Percentiles rank a stretch among this genome's conserved stretches.
Conservation (phyloP, 169 alveolate genomes). For the Babesia ovis region DNA sequence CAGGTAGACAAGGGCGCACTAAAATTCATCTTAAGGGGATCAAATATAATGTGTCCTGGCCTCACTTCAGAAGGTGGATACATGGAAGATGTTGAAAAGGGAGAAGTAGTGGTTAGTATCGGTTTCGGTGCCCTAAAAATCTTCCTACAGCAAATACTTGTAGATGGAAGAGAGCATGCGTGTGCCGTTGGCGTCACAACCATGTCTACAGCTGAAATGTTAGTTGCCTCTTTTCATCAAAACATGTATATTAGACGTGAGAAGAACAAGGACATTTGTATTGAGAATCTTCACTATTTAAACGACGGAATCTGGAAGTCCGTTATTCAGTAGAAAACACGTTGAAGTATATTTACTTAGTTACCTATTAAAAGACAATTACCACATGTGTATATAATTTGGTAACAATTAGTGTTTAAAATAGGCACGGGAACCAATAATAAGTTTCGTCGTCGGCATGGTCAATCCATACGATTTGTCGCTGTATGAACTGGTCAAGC, state of each 20-base stretch:
- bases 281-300: conserved; percentile 89
- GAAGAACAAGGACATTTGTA: conserved; percentile 89
- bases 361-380: background rate
- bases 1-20: conserved; percentile 96
- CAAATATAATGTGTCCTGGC: conserved; percentile 98
- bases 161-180: conserved; percentile 91
- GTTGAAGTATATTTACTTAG: background rate
- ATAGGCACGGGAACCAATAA: conserved; percentile 51
- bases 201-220: conserved; percentile 92
- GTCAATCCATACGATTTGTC: conserved; percentile 56
- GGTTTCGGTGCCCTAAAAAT: background rate
- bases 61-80: conserved; percentile 93
- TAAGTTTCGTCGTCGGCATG: conserved; percentile 15
- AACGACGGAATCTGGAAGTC: conserved; percentile 94
- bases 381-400: background rate
- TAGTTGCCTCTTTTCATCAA: conserved; percentile 21
- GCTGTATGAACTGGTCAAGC: conserved; percentile 27
- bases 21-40: conserved; percentile 92
- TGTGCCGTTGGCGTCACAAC: conserved; percentile 93
- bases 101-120: conserved; percentile 77
- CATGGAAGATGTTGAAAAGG: conserved; percentile 89
- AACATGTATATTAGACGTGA: conserved; percentile 64
- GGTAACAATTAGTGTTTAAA: background rate
- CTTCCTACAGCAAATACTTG: conserved; percentile 82
- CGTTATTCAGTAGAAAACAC: too few species aligned